These are phyloP conservation scores for Trichoderma breve DNA, from an alignment of 2,329 filamentous ascomycete species.

Conservation along the genomic window DNA sequence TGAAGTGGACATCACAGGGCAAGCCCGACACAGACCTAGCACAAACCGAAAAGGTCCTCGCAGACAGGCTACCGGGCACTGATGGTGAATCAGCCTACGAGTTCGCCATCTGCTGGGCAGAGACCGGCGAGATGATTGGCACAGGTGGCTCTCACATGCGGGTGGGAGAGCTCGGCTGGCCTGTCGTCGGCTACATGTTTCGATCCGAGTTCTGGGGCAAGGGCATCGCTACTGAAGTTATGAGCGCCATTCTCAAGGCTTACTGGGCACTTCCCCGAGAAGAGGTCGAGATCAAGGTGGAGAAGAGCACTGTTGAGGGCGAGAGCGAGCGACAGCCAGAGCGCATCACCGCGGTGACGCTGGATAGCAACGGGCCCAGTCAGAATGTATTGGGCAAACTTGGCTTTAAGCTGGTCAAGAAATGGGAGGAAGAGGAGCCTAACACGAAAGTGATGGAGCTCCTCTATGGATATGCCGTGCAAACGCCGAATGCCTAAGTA, in stretches of 20 bases:
- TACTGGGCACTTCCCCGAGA: slow-evolving; percentile 52
- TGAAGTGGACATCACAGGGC: slow-evolving; percentile 54
- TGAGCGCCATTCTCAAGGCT: slow-evolving; percentile 44
- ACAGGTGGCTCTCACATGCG: slow-evolving; percentile 44
- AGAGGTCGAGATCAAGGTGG: slow-evolving; percentile 44
- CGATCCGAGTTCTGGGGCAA: slow-evolving; percentile 52
- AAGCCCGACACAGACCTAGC: slow-evolving; percentile 43
- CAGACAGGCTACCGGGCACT: slow-evolving; percentile 39
- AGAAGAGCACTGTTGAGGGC: slow-evolving; percentile 34
- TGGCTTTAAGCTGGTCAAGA: slow-evolving; percentile 51
- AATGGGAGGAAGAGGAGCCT: slow-evolving; percentile 35
- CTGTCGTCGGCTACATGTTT: slow-evolving; percentile 59
- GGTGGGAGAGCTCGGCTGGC: slow-evolving; percentile 48
- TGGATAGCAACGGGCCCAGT: slow-evolving; percentile 51
- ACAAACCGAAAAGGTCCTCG: slow-evolving; percentile 43
- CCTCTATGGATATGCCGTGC: slow-evolving; percentile 27
- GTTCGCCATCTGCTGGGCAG: slow-evolving; percentile 49
- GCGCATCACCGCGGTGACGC: slow-evolving; percentile 47
- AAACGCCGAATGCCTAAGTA: background rate
- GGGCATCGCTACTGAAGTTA: slow-evolving; percentile 57
- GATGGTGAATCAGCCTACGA: slow-evolving; percentile 55
- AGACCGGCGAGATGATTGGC: slow-evolving; percentile 52
- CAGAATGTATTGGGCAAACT: slow-evolving; percentile 55
- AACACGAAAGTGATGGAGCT: slow-evolving; percentile 22
- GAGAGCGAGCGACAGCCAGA: slow-evolving; percentile 34